phyloP scores from a whole-genome alignment of 2,329 filamentous ascomycete species.

The Trichoderma sp. region DNA sequence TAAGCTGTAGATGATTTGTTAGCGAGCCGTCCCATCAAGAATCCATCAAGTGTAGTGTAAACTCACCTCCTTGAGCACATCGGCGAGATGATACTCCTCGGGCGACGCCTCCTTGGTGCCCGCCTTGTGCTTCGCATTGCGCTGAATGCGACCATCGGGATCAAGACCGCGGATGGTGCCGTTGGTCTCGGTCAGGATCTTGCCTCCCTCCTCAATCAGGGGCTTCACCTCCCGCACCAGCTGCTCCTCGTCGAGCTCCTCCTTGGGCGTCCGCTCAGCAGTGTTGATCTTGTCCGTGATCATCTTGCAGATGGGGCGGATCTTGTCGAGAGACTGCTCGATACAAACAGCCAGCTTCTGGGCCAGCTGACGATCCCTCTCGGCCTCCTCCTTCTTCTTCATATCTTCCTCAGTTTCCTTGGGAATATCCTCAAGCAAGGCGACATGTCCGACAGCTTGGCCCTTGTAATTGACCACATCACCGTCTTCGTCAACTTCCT shows the following conservation, averaged over 20 bases:
- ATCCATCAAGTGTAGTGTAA: neutral
- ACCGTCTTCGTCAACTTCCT: constrained; percentile 70
- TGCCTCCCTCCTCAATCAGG: constrained; percentile 81
- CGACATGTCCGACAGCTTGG: constrained; percentile 66
- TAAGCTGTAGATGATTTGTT: constrained; percentile 54
- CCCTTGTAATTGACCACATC: constrained; percentile 72
- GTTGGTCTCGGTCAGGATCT: constrained; percentile 83
- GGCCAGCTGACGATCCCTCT: constrained; percentile 75
- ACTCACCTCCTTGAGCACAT: constrained; percentile 73
- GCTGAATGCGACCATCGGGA: constrained; percentile 82
- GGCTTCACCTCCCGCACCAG: constrained; percentile 85
- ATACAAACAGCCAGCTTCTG: constrained; percentile 73
- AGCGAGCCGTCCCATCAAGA: constrained; percentile 14
- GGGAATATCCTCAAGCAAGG: constrained; percentile 63
- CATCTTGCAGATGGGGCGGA: constrained; percentile 82
- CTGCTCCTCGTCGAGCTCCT: constrained; percentile 87
- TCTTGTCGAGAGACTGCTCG: constrained; percentile 77
- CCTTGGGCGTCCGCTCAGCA: constrained; percentile 77
- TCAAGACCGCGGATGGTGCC: constrained; percentile 85
- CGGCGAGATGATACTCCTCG: constrained; percentile 83
- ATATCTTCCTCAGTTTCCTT: constrained; percentile 49
- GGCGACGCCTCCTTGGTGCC: constrained; percentile 65
- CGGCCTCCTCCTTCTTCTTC: constrained; percentile 57
- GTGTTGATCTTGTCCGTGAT: constrained; percentile 83
- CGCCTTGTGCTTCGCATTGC: constrained; percentile 80